Evolutionary conservation across 176 grass and related monocot genomes (phyloP).

Genomic region (Juncus effusus): DNA sequence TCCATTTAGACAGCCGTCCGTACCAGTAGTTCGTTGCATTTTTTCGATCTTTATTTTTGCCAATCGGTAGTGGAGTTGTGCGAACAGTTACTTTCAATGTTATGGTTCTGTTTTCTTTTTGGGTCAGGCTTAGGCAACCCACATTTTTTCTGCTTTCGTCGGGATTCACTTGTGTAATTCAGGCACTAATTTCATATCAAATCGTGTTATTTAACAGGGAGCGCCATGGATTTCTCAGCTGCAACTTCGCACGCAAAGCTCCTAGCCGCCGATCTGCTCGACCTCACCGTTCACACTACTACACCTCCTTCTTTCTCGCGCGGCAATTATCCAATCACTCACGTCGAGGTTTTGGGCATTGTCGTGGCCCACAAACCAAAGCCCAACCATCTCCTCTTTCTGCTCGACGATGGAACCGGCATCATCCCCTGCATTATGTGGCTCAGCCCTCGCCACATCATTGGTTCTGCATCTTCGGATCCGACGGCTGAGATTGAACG

Average conservation of each 20-base stretch:
- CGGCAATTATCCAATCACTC: slow-evolving; percentile 28
- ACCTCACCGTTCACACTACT: slow-evolving; percentile 30
- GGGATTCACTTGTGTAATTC: too few species aligned
- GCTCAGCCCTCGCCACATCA: slow-evolving; percentile 37
- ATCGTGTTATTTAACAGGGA: too few species aligned
- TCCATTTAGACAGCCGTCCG: too few species aligned
- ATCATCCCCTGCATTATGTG: slow-evolving; percentile 71
- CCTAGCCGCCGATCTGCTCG: slow-evolving; percentile 52
- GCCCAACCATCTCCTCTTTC: slow-evolving; percentile 56
- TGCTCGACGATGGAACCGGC: slow-evolving; percentile 66
- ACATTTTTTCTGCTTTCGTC: too few species aligned
- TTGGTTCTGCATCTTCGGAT: slow-evolving; percentile 1
- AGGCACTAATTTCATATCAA: too few species aligned
- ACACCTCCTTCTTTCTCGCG: slow-evolving; percentile 36
- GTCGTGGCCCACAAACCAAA: slow-evolving; percentile 51
- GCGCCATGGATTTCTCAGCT: too few species aligned
- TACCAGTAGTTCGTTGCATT: too few species aligned
- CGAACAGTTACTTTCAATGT: too few species aligned
- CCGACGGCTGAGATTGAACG: slow-evolving; percentile 42
- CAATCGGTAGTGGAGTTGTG: too few species aligned
- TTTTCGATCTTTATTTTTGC: too few species aligned
- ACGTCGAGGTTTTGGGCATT: slow-evolving; percentile 47
- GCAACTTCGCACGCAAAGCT: slow-evolving; percentile 45
- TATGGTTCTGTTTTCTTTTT: too few species aligned
- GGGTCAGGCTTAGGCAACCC: too few species aligned